Evolutionary conservation across 1,284 basidiomycete genomes (phyloP).

Genomic region (Trametes versicolor): DNA sequence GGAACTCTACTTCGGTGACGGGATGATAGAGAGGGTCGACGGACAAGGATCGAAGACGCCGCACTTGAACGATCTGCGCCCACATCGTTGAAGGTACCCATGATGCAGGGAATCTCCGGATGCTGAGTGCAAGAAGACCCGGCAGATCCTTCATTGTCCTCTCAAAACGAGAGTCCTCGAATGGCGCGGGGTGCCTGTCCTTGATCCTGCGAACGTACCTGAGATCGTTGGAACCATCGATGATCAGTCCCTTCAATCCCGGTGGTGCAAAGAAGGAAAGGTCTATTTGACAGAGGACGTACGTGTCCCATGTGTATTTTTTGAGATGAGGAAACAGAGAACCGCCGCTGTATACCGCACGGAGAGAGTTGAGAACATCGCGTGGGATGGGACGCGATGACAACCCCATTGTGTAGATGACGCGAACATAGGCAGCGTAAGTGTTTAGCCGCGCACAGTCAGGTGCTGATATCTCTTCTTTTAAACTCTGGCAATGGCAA

Average conservation of each 20-base stretch:
- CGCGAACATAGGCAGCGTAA: not conserved
- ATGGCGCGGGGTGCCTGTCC: not conserved
- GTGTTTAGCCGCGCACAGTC: not conserved
- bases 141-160: not conserved
- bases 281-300: not conserved
- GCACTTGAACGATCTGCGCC: not conserved
- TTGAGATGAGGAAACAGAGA: not conserved
- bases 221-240: not conserved
- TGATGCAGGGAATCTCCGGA: not conserved
- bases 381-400: not conserved
- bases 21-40: not conserved
- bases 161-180: not conserved
- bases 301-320: not conserved
- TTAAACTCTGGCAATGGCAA: not conserved
- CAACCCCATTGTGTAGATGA: not conserved
- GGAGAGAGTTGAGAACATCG: not conserved
- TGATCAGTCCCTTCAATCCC: not conserved
- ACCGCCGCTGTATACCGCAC: not conserved
- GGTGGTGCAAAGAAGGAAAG: not conserved
- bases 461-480: not conserved
- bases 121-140: not conserved
- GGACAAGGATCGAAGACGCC: not conserved
- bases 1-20: not conserved
- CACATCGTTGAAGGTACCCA: not conserved
- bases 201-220: no score